These are phyloP conservation scores for Pythium myriotylum DNA, from an alignment of 352 stramenopile genomes.

Conservation along the genomic window DNA sequence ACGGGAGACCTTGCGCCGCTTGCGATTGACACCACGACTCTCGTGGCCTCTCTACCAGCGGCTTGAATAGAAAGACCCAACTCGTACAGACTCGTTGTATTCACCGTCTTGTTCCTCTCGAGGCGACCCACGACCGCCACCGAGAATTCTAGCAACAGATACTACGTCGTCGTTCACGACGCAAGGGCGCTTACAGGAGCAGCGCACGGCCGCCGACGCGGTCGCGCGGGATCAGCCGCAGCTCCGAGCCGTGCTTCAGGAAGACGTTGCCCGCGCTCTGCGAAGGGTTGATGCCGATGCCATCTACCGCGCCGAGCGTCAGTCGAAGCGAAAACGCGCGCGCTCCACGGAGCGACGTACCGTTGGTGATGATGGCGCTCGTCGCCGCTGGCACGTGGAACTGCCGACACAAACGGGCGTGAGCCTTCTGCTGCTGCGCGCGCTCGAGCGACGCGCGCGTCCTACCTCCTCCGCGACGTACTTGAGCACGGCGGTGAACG, in stretches of 20 bases:
- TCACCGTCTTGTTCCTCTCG: too few species aligned
- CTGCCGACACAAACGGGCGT: too few species aligned
- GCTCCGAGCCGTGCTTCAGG: constrained; percentile 82
- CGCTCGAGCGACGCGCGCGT: too few species aligned
- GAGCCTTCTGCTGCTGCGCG: too few species aligned
- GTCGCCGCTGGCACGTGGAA: constrained; percentile 80
- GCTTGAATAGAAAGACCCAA: neutral
- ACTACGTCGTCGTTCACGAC: too few species aligned
- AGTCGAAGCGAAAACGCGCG: neutral
- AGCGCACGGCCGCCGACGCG: constrained; percentile 53
- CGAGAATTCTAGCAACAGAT: too few species aligned
- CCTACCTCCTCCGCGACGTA: constrained; percentile 81
- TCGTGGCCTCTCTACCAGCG: neutral
- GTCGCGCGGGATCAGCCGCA: constrained; percentile 84
- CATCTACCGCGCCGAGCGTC: constrained; percentile 40
- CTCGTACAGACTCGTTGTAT: neutral
- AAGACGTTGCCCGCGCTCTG: constrained; percentile 86
- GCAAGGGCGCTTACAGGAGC: neutral
- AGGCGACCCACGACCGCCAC: too few species aligned
- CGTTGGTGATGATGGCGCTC: constrained; percentile 89
- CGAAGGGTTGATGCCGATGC: constrained; percentile 85
- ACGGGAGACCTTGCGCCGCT: neutral
- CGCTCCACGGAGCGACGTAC: constrained; percentile 27
- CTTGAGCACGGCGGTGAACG: constrained; percentile 85
- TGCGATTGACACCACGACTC: too few species aligned